Evolutionary conservation across 2,329 filamentous ascomycete genomes (phyloP).

Genomic region (Alternaria burnsii): DNA sequence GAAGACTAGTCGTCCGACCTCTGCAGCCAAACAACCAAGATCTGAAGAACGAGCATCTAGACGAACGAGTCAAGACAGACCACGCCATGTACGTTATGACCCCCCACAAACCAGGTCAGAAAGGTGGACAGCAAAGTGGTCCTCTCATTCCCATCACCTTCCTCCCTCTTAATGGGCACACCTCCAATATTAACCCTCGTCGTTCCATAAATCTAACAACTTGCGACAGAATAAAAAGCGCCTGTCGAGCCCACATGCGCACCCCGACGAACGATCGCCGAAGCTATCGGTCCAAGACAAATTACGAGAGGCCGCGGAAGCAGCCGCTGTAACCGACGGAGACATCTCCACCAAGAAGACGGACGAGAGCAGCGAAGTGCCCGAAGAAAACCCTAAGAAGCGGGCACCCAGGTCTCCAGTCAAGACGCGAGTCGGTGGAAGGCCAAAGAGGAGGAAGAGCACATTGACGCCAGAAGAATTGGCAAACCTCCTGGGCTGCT

Average conservation of each 20-base stretch:
- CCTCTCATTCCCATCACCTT: constrained; percentile 32
- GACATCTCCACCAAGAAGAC: constrained; percentile 12
- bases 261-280: constrained; percentile 50
- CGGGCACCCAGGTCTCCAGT: constrained; percentile 41
- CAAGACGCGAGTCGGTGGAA: constrained; percentile 61
- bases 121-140: constrained; percentile 40
- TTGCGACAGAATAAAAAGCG: constrained; percentile 49
- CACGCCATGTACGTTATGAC: constrained; percentile 51
- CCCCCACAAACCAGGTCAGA: constrained; percentile 29
- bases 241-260: constrained; percentile 48
- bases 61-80: constrained; percentile 36
- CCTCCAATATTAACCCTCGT: constrained; percentile 15
- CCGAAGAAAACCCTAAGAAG: constrained; percentile 31
- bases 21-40: constrained; percentile 25
- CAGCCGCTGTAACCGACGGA: constrained; percentile 43
- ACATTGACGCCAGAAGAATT: constrained; percentile 80
- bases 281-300: constrained; percentile 59
- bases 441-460: constrained; percentile 73
- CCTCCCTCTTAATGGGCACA: constrained; percentile 7
- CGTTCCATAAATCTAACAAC: constrained; percentile 33
- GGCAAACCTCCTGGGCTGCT: constrained; percentile 56
- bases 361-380: constrained; percentile 33
- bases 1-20: constrained; percentile 25
- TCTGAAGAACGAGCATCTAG: constrained; percentile 33
- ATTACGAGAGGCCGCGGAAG: constrained; percentile 56